These are phyloP conservation scores for Geranomyces variabilis DNA, from an alignment of 192 early-diverging fungal species.

Conservation along the genomic window DNA sequence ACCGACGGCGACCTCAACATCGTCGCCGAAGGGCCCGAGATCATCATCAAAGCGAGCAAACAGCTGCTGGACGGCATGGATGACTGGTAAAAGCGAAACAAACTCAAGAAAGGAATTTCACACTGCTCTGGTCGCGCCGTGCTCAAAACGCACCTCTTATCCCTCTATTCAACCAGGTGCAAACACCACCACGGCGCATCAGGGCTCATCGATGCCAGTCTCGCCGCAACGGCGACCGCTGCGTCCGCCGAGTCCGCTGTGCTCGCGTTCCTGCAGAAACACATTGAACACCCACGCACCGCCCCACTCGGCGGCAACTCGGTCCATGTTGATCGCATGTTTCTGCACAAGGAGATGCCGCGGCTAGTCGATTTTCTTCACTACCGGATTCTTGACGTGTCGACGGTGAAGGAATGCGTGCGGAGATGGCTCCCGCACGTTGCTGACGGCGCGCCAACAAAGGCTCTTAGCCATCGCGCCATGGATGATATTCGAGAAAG, in stretches of 20 bases:
- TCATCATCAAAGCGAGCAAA: conserved; percentile 50
- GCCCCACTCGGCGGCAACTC: conserved; percentile 90
- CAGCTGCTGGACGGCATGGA: conserved; percentile 85
- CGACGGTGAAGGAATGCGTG: conserved; percentile 86
- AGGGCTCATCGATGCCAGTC: conserved; percentile 77
- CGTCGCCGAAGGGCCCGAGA: conserved; percentile 60
- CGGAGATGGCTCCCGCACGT: conserved; percentile 74
- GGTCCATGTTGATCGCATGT: conserved; percentile 88
- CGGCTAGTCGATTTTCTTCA: conserved; percentile 73
- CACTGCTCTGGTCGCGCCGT: too few species aligned
- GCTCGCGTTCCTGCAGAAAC: conserved; percentile 71
- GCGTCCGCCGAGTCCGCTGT: conserved; percentile 73
- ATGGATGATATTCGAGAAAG: conserved; percentile 92
- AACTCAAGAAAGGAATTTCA: too few species aligned
- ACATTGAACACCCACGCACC: conserved; percentile 61
- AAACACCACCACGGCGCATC: conserved; percentile 76
- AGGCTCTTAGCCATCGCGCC: conserved; percentile 69
- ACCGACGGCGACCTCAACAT: conserved; percentile 87
- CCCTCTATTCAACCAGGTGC: conserved; percentile 50
- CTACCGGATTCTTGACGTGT: conserved; percentile 85
- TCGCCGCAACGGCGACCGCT: conserved; percentile 67
- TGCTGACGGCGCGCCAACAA: conserved; percentile 57
- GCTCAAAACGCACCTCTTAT: too few species aligned
- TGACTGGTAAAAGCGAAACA: conserved; percentile 76
- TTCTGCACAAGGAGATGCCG: conserved; percentile 82